Base-by-base conservation (phyloP, 257 asterid genomes). In the Scutellaria barbata region DNA sequence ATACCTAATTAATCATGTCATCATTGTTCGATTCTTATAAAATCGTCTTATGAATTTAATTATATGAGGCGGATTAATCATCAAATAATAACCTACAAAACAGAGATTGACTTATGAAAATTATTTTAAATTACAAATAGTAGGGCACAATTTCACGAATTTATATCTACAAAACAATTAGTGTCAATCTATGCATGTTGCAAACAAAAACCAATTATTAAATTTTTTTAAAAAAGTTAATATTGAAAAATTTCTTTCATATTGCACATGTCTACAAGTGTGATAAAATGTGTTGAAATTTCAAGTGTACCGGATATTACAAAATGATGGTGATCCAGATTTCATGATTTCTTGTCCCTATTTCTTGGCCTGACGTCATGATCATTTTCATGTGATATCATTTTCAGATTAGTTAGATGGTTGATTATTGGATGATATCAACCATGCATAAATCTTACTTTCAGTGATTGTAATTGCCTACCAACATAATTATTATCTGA, bases 361-460 rank as follows among this genome's bases (percentile, higher is more conserved):
- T 59, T 40, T 46, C 10, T 72, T 80, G 81, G 63, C 75, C 80
- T 73, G 76, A 76, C 80, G 80, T 79, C 78, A 82, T 69, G 59
- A 79, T 79, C 75, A 74, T 63, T 64, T 51, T 53, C 17, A 43
- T 14, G 77, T 79, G 81, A 76, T 74, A 80, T 79, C 77, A 79
- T 69, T 82, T 72, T 75, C 81, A 7, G 37, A 33, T 42, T 64
- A 67, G 54, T 71, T 66, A 75, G 73, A 54, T 75, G 51, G n/a
- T 1, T 48, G 16, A 50, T 48, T 61, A 33, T 57, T 54, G 4
- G 61, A 22, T 17, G 41, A 12, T 25, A 18, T 48, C 30, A 18
- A 18, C 68, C 63, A 62, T 14, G 65, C 22, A 40, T 10, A 14
- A 5, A 50, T 35, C 73, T 66, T 41, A 56, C 51, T 5, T 0